A percentile compares a stretch with the other conserved stretches of the same genome.
These are phyloP conservation scores for Yamadazyma diospyri DNA, from an alignment of 1,139 yeast species.

Conservation along the genomic window DNA sequence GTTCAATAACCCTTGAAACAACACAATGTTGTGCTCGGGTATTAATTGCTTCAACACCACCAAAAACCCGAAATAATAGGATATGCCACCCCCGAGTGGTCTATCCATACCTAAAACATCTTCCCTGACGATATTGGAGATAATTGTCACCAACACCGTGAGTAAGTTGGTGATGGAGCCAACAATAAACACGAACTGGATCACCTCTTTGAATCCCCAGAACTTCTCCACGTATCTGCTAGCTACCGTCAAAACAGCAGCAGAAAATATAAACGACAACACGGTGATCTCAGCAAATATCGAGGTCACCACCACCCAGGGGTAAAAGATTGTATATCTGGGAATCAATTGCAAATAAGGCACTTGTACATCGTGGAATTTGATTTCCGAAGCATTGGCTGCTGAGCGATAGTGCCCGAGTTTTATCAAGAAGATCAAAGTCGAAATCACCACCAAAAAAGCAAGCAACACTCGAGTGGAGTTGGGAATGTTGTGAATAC, in stretches of 20 bases:
- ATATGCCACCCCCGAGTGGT: constrained; percentile 70
- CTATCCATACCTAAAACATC: constrained; percentile 38
- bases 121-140: constrained; percentile 34
- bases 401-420: constrained; percentile 32
- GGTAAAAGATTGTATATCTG: constrained; percentile 51
- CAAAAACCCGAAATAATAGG: constrained; percentile 69
- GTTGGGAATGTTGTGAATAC: constrained; percentile 19
- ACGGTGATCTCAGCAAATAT: constrained; percentile 67
- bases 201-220: constrained; percentile 60
- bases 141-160: constrained; percentile 41
- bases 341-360: constrained; percentile 76
- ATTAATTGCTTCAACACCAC: constrained; percentile 86
- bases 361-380: constrained; percentile 41
- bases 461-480: constrained; percentile 30
- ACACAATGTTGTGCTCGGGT: constrained; percentile 79
- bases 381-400: constrained; percentile 15
- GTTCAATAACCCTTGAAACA: constrained; percentile 61
- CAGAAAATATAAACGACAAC: constrained; percentile 47
- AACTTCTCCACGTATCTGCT: constrained; percentile 48
- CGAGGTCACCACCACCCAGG: constrained; percentile 75
- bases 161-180: constrained; percentile 59
- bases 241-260: constrained; percentile 50
- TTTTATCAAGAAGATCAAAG: constrained; percentile 27
- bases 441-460: constrained; percentile 21
- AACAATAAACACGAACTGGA: constrained; percentile 54